Evolutionary conservation across 2,329 filamentous ascomycete genomes (phyloP), one percentile per base, ranked within the genome.

Genomic region (Chrysoporthe puriensis): DNA sequence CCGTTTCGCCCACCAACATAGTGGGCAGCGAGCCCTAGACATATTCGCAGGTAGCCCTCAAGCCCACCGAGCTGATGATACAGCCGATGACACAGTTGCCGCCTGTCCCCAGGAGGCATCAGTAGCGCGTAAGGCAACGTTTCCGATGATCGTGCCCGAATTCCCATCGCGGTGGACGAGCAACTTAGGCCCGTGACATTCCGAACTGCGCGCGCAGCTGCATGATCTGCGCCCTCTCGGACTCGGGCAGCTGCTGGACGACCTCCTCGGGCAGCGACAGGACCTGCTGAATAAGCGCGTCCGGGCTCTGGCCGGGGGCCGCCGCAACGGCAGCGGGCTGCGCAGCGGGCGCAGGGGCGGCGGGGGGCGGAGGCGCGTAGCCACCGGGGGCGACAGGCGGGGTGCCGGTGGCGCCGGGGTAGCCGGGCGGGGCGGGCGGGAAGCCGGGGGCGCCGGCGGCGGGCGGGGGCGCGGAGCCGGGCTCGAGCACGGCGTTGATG

Each of bases 151-250:
- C 26, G 2, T 26, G 26, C 36, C 9, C 54, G 2, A 40, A 16
- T 56, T n/a, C 6, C 44, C 6, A 9, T 21, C 3, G 4, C 13
- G 11, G n/a, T 40, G n/a, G 34, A n/a, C 34, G 36, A 7, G 18
- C 34, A 8, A 5, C 44, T 63, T 63, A 66, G n/a, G 46, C 2
- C 61, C 62, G 52, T 58, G 67, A 58, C 6, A 59, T 58, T 16
- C 62, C 63, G 42, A 63, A 70, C 59, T 70, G 68, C 71, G 90
- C 89, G 65, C 93, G 85, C 66, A 97, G 81, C 48, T 90, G 84
- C 81, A 97, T 86, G 66, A 98, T 90, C 78, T 97, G 93, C 69
- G 87, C 86, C 64, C 91, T 85, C 74, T 96, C 90, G 26, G 87
- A 86, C 48, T 93, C 91, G 6, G 91, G 89, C 61, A 97, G 82